These are phyloP conservation scores for Panicum virgatum DNA, from an alignment of 202 grass and related monocot genomes.

Conservation along the genomic window DNA sequence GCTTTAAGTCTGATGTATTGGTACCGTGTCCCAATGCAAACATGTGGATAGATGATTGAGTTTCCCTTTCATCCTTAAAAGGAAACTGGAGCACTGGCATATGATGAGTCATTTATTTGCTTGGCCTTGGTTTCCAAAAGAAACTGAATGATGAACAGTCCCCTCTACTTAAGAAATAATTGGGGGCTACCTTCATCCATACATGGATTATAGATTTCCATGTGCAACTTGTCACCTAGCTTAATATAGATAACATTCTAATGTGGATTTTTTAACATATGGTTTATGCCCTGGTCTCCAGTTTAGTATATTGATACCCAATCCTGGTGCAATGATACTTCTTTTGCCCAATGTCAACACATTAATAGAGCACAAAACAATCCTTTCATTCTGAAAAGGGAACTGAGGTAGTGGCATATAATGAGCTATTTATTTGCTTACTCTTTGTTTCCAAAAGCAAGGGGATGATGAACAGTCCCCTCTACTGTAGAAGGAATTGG, in stretches of 20 bases:
- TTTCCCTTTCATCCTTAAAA: not conserved
- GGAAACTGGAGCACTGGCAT: slow-evolving; percentile 34
- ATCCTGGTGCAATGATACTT: not conserved
- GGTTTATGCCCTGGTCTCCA: not conserved
- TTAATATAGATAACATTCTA: not conserved
- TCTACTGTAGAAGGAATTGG: slow-evolving; percentile 66
- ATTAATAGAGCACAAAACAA: not conserved
- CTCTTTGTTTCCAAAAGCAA: slow-evolving; percentile 61
- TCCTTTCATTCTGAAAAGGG: slow-evolving; percentile 26
- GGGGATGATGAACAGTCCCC: slow-evolving; percentile 68
- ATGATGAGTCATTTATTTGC: slow-evolving; percentile 54
- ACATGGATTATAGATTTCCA: slow-evolving; percentile 25
- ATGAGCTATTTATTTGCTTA: slow-evolving; percentile 56
- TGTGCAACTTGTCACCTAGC: not conserved
- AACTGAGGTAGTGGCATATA: slow-evolving; percentile 41
- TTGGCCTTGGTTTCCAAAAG: slow-evolving; percentile 53
- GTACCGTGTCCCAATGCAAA: not conserved
- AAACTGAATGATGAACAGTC: slow-evolving; percentile 66
- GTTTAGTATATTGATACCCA: not conserved
- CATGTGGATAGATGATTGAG: not conserved
- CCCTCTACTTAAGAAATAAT: slow-evolving; percentile 53
- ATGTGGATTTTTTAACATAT: not conserved
- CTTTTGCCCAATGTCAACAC: not conserved
- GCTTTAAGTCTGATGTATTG: not conserved
- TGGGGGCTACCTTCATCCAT: slow-evolving; percentile 61